These are phyloP conservation scores for Carex myosuroides DNA, from an alignment of 176 grass and related monocot species.

Conservation along the genomic window DNA sequence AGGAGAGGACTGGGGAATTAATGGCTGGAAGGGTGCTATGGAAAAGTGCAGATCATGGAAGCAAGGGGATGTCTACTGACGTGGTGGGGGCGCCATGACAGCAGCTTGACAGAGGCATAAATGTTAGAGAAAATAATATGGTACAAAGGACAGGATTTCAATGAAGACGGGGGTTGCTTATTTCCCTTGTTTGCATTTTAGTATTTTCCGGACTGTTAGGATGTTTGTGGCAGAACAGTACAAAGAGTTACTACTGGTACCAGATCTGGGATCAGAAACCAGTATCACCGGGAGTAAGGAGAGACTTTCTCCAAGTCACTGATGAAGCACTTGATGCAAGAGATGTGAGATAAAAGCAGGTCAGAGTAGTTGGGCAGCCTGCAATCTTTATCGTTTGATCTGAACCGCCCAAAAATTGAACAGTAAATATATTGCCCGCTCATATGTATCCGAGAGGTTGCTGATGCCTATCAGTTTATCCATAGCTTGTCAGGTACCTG, in stretches of 20 bases:
- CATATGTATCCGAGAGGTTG: too few species aligned
- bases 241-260: background rate
- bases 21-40: background rate
- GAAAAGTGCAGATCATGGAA: background rate
- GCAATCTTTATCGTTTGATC: too few species aligned
- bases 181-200: background rate
- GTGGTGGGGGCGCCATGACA: background rate
- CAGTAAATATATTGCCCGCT: too few species aligned
- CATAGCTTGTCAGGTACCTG: too few species aligned
- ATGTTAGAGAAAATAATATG: background rate
- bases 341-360: too few species aligned
- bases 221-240: background rate
- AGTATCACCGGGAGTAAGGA: background rate
- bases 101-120: background rate
- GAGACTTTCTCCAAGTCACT: too few species aligned
- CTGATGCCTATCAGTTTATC: too few species aligned
- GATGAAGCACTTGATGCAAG: too few species aligned
- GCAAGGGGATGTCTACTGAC: background rate
- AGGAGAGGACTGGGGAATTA: background rate
- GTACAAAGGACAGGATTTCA: background rate
- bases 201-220: background rate
- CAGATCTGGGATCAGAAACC: background rate
- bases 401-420: too few species aligned
- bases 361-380: too few species aligned
- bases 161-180: background rate